Base-by-base conservation (phyloP, 2,329 filamentous ascomycete genomes). In the Pseudogymnoascus sp. region DNA sequence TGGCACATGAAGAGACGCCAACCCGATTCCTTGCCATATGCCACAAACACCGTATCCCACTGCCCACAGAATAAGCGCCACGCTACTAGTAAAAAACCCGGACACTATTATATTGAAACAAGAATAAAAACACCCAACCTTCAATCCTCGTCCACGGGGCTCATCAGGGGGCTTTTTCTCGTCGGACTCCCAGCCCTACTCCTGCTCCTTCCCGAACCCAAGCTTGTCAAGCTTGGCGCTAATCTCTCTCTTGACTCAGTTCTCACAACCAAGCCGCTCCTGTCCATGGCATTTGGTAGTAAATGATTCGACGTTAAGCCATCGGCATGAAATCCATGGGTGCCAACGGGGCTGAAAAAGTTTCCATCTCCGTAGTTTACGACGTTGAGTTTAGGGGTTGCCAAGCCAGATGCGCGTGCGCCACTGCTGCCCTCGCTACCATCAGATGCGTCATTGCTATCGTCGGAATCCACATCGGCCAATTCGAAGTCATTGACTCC, bases 221-320 rank as follows among this genome's bases (percentile, higher is more conserved):
- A 34, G 25, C 39, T 80, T 64, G 82, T 80, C 23, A 81, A 68
- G 7, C 78, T 82, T 13, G 84, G 73, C 16, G 83, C 80, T 39
- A 97, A 76, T 65, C 90, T 82, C 73, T 98, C 95, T 62, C 92
- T 82, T 73, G 92, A 96, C 73, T 97, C 93, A 0, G 90, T 96
- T 69, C 93, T 81, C 2, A 92, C 84, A 63, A 90, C 87, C 67
- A 97, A 75, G 1, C 93, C 93, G 57, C 84, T 86, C 41, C 92
- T 78, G 68, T 87, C 84, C 71, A 88, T 80, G 4, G 80, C 80
- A 62, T 71, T 72, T 21, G 66, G 67, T n/a, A 67, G 39, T 10
- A 66, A 64, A 61, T 69, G 64, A 37, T 64, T 70, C 48, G 71
- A 63, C 14, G 72, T 70, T 45, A 73, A 21, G 60, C 67, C 64